These are phyloP conservation scores for Phytophthora pluvialis DNA, from an alignment of 352 stramenopile species.

Conservation along the genomic window DNA sequence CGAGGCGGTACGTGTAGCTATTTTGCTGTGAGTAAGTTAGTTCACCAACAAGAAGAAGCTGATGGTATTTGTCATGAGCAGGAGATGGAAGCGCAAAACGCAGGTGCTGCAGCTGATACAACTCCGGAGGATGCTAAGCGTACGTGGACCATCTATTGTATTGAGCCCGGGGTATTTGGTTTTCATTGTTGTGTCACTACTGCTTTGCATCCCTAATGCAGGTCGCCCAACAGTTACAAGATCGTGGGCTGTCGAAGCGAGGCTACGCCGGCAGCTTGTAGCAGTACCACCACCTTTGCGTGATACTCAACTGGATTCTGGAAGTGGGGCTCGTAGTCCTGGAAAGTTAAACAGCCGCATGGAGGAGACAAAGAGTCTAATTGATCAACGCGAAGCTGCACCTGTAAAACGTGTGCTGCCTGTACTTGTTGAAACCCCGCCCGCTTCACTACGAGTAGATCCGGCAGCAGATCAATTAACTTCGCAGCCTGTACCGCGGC, in stretches of 20 bases:
- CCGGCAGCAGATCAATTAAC: neutral
- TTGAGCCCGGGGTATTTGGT: neutral
- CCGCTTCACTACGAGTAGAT: conserved; percentile 5
- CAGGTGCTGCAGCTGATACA: conserved; percentile 9
- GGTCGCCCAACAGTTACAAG: conserved; percentile 34
- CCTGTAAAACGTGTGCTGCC: conserved; percentile 16
- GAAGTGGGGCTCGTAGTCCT: neutral
- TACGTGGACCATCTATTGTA: conserved; percentile 11
- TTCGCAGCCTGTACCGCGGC: neutral
- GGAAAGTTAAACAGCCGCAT: conserved; percentile 2
- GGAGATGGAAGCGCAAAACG: conserved; percentile 82
- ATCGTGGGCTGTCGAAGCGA: conserved; percentile 67
- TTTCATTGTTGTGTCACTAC: neutral
- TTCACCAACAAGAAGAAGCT: neutral
- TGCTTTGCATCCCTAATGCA: conserved; percentile 7
- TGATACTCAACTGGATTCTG: conserved; percentile 9
- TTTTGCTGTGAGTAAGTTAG: neutral
- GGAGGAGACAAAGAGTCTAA: neutral
- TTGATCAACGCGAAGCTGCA: neutral
- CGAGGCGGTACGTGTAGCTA: conserved; percentile 51
- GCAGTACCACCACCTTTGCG: conserved; percentile 48
- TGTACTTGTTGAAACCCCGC: conserved; percentile 10
- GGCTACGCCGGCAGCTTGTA: conserved; percentile 52
- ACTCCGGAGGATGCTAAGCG: conserved; percentile 3
- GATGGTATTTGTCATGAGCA: conserved; percentile 21